phyloP scores from a whole-genome alignment of 2,329 filamentous ascomycete genomes.

The Pseudocercospora cruenta region DNA sequence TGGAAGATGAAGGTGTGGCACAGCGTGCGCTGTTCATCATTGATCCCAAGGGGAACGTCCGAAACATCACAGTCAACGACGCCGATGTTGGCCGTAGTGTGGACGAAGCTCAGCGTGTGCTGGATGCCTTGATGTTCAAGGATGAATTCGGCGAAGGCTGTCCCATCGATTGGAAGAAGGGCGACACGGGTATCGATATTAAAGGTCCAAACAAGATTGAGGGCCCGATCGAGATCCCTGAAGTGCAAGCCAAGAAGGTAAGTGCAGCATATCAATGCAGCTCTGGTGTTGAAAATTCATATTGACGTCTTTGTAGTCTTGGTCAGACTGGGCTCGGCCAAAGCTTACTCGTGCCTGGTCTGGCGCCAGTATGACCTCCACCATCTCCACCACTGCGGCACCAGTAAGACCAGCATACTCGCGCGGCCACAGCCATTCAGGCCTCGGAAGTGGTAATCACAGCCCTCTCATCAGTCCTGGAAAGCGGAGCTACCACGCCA shows the following conservation, averaged over 20 bases:
- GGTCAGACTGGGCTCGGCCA: conserved; percentile 39
- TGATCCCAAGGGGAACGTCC: conserved; percentile 63
- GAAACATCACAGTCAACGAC: conserved; percentile 68
- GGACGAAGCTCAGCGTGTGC: conserved; percentile 63
- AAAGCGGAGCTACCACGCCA: conserved; percentile 16
- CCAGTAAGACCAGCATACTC: conserved; percentile 9
- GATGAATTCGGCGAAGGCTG: conserved; percentile 48
- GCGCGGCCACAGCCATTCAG: conserved; percentile 18
- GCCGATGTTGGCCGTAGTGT: conserved; percentile 67
- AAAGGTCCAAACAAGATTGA: conserved; percentile 30
- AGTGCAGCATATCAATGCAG: neutral
- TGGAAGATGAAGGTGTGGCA: conserved; percentile 66
- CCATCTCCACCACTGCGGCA: conserved; percentile 14
- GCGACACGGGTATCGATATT: conserved; percentile 36
- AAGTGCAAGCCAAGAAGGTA: conserved; percentile 16
- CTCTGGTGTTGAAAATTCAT: neutral
- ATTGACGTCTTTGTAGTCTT: conserved; percentile 24
- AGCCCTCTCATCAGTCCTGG: conserved; percentile 33
- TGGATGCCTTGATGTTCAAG: conserved; percentile 55
- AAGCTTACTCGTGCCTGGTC: conserved; percentile 38
- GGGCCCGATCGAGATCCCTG: conserved; percentile 33
- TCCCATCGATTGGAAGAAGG: conserved; percentile 40
- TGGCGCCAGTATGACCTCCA: conserved; percentile 27
- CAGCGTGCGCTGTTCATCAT: conserved; percentile 69
- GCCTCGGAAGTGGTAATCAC: conserved; percentile 12